Evolutionary conservation across 352 stramenopile genomes (phyloP).

Genomic region (Pythium phragmiticola): DNA sequence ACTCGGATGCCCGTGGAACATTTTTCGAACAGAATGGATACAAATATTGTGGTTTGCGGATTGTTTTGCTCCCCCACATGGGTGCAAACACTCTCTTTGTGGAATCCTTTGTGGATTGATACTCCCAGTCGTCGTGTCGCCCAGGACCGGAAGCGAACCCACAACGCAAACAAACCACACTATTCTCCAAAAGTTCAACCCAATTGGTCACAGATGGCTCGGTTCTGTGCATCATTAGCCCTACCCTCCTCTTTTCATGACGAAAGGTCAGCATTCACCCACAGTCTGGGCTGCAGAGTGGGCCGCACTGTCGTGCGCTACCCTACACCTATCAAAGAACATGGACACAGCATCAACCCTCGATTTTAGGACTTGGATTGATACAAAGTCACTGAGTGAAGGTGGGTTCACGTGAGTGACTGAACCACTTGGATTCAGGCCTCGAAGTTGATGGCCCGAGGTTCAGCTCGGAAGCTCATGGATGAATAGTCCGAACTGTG

Average conservation of each 20-base stretch:
- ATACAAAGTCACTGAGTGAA: conserved; percentile 15
- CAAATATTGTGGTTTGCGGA: conserved; percentile 1
- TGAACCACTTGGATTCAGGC: background rate
- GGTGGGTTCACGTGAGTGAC: conserved; percentile 25
- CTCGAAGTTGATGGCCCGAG: background rate
- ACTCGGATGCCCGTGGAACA: conserved; percentile 1
- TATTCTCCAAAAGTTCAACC: conserved; percentile 26
- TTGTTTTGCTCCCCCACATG: conserved; percentile 18
- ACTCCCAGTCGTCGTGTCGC: conserved; percentile 19
- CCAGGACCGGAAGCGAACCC: conserved; percentile 13
- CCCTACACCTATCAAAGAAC: conserved; percentile 21
- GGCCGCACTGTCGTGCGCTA: conserved; percentile 26
- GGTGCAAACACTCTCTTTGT: conserved; percentile 25
- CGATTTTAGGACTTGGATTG: conserved; percentile 28
- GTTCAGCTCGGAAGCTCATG: background rate
- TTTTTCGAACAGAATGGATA: conserved; percentile 23
- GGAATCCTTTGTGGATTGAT: conserved; percentile 1
- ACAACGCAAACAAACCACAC: conserved; percentile 14
- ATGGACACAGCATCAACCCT: conserved; percentile 17
- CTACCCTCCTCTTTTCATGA: conserved; percentile 17
- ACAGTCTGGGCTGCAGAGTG: conserved; percentile 8
- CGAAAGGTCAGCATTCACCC: conserved; percentile 28
- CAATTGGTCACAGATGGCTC: conserved; percentile 28
- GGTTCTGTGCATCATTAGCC: conserved; percentile 19
- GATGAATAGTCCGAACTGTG: background rate